Evolutionary conservation across 2,329 filamentous ascomycete species (phyloP), one percentile per base, ranked within the genome.

Genomic region (Lachnellula subtilissima): DNA sequence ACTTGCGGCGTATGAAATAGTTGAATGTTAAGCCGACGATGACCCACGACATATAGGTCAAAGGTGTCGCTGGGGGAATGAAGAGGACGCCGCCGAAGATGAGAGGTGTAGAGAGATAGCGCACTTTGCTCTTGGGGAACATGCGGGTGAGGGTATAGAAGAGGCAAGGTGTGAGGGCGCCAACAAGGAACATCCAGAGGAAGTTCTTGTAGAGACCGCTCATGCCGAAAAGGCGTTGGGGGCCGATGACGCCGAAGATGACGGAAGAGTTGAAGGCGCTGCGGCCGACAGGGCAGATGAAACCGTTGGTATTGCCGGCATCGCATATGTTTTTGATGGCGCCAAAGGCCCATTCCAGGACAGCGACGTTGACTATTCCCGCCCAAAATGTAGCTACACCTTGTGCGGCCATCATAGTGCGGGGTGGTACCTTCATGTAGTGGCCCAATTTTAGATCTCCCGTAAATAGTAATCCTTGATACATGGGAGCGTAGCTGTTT

Each of bases 211-310:
- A 91, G 7, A 88, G 74, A 22, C 83, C 79, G 2, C 77, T 76
- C 2, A 78, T 73, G 45, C 81, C 83, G 70, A 90, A 91, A 69
- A 91, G 86, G 48, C 87, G 82, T 2, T 76, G 73, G 0, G 87
- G 87, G 0, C 88, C 87, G 57, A 91, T 88, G 54, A 85, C 79
- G 56, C 87, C 87, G 87, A 86, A 89, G 64, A 89, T 82, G 49
- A 89, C 77, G 4, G 85, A 88, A 1, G 84, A 83, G 1, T 84
- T 88, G 74, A 86, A 90, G 71, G 79, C 80, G 0, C 79, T 76
- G 8, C 73, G 72, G 3, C 75, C 77, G 47, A 74, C 73, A 1
- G 78, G 78, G 57, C 78, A 82, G 40, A 67, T 82, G 69, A 74
- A 72, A 62, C 79, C 77, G 64, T 81, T 74, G 46, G 80, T 74